A percentile compares a stretch with the other conserved stretches of the same genome.
These are phyloP conservation scores for Lasiodiplodia citricola DNA, from an alignment of 2,329 filamentous ascomycete genomes.

Conservation along the genomic window DNA sequence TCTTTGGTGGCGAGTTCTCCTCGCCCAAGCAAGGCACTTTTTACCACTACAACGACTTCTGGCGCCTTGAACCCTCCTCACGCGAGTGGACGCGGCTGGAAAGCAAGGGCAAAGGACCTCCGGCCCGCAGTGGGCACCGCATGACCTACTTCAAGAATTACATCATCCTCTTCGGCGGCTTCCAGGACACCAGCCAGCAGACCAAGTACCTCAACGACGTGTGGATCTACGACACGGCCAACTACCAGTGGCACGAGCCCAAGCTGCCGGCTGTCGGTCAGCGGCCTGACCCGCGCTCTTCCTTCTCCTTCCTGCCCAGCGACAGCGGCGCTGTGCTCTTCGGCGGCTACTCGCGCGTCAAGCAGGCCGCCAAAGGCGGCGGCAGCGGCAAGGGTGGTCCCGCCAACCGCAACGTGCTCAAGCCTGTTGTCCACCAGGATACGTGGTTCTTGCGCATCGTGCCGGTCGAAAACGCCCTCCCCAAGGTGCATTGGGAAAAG, in stretches of 20 bases:
- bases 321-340: slow-evolving; percentile 89
- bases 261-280: slow-evolving; percentile 76
- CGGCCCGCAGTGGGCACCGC: slow-evolving; percentile 86
- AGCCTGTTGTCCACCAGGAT: slow-evolving; percentile 91
- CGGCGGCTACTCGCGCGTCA: slow-evolving; percentile 92
- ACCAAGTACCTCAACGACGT: slow-evolving; percentile 93
- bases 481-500: slow-evolving; percentile 85
- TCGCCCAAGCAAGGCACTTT: slow-evolving; percentile 97
- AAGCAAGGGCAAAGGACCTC: slow-evolving; percentile 75
- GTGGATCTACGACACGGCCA: slow-evolving; percentile 93
- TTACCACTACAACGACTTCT: slow-evolving; percentile 99
- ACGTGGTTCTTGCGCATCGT: slow-evolving; percentile 89
- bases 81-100: slow-evolving; percentile 94
- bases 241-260: slow-evolving; percentile 83
- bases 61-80: slow-evolving; percentile 81
- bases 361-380: slow-evolving; percentile 61
- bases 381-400: slow-evolving; percentile 53
- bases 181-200: slow-evolving; percentile 94
- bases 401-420: slow-evolving; percentile 73
- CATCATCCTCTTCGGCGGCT: slow-evolving; percentile 92
- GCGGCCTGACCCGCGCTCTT: slow-evolving; percentile 89
- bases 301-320: slow-evolving; percentile 89
- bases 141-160: slow-evolving; percentile 99
- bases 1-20: slow-evolving; percentile 97
- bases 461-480: slow-evolving; percentile 68